A percentile compares a stretch with the other conserved stretches of the same genome.
phyloP scores from a whole-genome alignment of 1,284 basidiomycete species.

The Ceratobasidium sp. region DNA sequence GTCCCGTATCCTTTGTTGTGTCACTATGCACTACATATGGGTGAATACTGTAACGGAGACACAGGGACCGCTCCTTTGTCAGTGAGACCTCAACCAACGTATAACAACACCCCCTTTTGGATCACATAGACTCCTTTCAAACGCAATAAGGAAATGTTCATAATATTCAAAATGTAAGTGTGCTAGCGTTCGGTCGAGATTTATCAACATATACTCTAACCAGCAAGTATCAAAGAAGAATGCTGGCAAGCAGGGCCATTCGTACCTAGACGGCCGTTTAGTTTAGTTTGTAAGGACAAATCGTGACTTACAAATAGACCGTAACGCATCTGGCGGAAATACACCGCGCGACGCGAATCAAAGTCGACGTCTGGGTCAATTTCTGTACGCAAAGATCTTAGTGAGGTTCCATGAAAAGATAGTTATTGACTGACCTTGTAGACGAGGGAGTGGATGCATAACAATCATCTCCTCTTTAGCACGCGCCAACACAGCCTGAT shows the following conservation, averaged over 20 bases:
- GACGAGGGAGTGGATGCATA: constrained; percentile 96
- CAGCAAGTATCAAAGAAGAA: constrained; percentile 62
- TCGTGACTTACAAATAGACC: constrained; percentile 88
- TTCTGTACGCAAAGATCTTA: constrained; percentile 66
- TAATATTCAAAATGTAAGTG: no score
- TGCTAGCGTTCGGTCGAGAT: no score
- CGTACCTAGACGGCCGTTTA: constrained; percentile 66
- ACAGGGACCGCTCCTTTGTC: no score
- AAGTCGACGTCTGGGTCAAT: constrained; percentile 99
- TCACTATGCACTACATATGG: no score
- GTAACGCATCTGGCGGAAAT: constrained; percentile 99
- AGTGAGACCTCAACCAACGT: no score
- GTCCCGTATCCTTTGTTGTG: no score
- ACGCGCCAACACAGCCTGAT: constrained; percentile 90
- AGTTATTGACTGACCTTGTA: constrained; percentile 74
- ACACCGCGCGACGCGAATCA: constrained; percentile 92
- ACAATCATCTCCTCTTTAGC: constrained; percentile 98
- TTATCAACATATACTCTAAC: no score
- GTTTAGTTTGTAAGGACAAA: neutral
- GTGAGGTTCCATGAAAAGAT: constrained; percentile 13
- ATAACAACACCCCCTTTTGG: no score
- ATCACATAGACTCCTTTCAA: no score
- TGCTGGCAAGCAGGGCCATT: constrained; percentile 80
- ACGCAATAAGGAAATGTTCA: no score
- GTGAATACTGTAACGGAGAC: no score